Evolutionary conservation across 2,329 filamentous ascomycete genomes (phyloP), one percentile per base, ranked within the genome.

Genomic region (Paracoccidioides brasiliensis): DNA sequence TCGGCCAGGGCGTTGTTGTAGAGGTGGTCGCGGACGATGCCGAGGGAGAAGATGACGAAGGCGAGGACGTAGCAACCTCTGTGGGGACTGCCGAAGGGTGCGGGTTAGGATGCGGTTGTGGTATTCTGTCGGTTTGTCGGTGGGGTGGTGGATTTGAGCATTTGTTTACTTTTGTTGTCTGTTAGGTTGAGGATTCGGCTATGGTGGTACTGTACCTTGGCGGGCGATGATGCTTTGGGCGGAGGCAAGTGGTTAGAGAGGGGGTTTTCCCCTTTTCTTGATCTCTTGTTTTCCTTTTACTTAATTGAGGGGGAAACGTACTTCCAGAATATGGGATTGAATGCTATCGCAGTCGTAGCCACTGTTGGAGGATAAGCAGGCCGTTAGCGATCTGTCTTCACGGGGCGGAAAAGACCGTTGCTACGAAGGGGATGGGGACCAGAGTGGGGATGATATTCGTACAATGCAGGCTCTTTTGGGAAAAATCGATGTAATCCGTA

Each of bases 261-360:
- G 30, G 30, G 32, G 43, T 30, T 32, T 30, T 32, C 12, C 43
- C 32, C 4, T 37, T 5, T 5, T 2, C 50, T 52, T 37, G 15
- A 44, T 5, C 28, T 55, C 14, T 22, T 30, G 0, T 14, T 28
- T 40, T 10, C 15, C 5, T 12, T 49, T 14, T 46, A 42, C n/a
- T 53, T 53, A 9, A 7, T 52, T 9, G 15, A 40, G 45, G 8
- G 46, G 58, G 40, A 8, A 54, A 80, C 88, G 78, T 79, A 95
- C 90, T 98, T 98, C 93, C 93, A 98, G 73, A 96, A 97, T n/a
- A 93, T 85, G 28, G 93, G 93, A 73, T 98, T 98, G 74, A 98
- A 97, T 51, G 85, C 80, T 73, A 98, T 95, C 54, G 87, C 81
- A 55, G 78, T 79, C 50, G 84, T 87, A 63, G 89, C 88, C 63